Evolutionary conservation across 306 rosid genomes (phyloP).

Genomic region (Sophora flavescens): DNA sequence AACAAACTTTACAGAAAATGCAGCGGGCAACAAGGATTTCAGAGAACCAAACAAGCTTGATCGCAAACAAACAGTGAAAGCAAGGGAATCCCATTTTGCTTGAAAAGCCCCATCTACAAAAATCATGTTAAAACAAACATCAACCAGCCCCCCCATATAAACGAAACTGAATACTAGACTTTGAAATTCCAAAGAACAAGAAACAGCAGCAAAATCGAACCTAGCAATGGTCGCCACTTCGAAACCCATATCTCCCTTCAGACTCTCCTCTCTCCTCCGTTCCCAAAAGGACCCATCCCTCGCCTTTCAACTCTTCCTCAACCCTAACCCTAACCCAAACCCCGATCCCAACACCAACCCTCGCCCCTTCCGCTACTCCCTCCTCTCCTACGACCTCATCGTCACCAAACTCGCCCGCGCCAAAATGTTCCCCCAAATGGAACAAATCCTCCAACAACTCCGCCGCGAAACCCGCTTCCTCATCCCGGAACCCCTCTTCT

Average conservation of each 20-base stretch:
- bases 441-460: slow-evolving; percentile 66
- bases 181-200: too few relatives aligned
- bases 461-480: slow-evolving; percentile 58
- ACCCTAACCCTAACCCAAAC: slow-evolving; percentile 60
- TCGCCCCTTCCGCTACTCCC: slow-evolving; percentile 63
- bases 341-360: slow-evolving; percentile 37
- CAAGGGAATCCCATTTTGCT: too few relatives aligned
- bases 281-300: slow-evolving; percentile 64
- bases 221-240: slow-evolving; percentile 16
- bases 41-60: too few relatives aligned
- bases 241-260: slow-evolving; percentile 69
- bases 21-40: too few relatives aligned
- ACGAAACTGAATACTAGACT: too few relatives aligned
- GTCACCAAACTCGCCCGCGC: slow-evolving; percentile 83
- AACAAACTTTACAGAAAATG: too few relatives aligned
- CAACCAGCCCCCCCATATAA: too few relatives aligned
- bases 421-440: slow-evolving; percentile 79
- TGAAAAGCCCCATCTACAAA: too few relatives aligned
- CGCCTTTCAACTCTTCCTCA: slow-evolving; percentile 73
- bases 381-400: slow-evolving; percentile 77
- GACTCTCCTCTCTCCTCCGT: slow-evolving; percentile 81
- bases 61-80: too few relatives aligned
- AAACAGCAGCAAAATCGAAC: too few relatives aligned
- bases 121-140: too few relatives aligned
- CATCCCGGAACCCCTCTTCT: slow-evolving; percentile 68